phyloP scores from a whole-genome alignment of 306 rosid species.

The Vigna trinervia region DNA sequence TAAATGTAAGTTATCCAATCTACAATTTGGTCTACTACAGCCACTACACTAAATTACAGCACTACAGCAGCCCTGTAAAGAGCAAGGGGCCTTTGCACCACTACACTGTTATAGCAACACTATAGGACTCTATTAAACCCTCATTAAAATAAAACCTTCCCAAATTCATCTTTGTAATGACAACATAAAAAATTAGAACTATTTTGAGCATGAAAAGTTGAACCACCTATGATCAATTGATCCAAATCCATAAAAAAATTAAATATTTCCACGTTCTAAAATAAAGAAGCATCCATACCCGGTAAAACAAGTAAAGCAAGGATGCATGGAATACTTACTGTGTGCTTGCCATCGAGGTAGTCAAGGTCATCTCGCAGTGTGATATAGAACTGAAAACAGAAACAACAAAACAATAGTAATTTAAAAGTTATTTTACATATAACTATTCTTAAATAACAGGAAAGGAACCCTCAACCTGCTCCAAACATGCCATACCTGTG shows the following conservation, averaged over 20 bases:
- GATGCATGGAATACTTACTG: constrained; percentile 63
- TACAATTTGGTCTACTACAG: too few species aligned
- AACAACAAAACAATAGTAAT: constrained; percentile 36
- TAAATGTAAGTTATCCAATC: background rate
- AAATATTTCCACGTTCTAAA: constrained; percentile 25
- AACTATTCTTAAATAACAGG: constrained; percentile 7
- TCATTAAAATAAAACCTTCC: constrained; percentile 7
- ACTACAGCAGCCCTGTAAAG: too few species aligned
- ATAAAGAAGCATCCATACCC: constrained; percentile 3
- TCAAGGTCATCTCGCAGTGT: constrained; percentile 91
- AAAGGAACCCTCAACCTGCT: constrained; percentile 15
- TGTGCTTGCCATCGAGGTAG: constrained; percentile 92
- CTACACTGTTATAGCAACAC: too few species aligned
- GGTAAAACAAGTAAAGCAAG: constrained; percentile 21
- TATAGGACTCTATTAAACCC: background rate
- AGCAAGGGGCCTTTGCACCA: too few species aligned
- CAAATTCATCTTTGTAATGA: background rate
- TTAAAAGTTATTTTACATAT: background rate
- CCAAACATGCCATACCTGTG: constrained; percentile 68
- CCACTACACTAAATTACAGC: too few species aligned
- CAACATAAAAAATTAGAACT: background rate
- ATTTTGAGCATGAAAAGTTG: background rate
- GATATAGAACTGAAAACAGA: constrained; percentile 75
- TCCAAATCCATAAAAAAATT: constrained; percentile 7
- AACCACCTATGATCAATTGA: constrained; percentile 1